These are phyloP conservation scores for Fusarium sp. DNA, from an alignment of 2,329 filamentous ascomycete species.

Conservation along the genomic window DNA sequence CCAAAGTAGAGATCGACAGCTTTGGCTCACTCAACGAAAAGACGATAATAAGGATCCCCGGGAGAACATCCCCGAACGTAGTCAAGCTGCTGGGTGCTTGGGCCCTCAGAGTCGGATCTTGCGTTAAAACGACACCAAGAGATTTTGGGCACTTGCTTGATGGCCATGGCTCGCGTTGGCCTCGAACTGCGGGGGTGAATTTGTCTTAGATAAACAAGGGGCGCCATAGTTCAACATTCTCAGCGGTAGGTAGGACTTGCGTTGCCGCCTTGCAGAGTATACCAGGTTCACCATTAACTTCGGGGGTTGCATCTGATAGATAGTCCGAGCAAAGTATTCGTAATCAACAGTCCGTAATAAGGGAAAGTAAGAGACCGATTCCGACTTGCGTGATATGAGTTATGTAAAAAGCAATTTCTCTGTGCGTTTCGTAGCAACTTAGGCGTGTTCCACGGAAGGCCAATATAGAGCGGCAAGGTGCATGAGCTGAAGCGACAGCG, in stretches of 20 bases:
- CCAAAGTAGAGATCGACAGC: slow-evolving; percentile 13
- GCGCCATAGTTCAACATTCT: slow-evolving; percentile 4
- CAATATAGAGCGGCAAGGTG: not conserved
- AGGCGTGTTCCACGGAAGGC: not conserved
- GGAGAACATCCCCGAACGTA: slow-evolving; percentile 15
- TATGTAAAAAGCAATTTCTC: slow-evolving; percentile 5
- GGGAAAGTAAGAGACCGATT: not conserved
- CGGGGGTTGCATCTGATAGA: not conserved
- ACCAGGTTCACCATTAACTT: slow-evolving; percentile 2
- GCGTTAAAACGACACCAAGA: slow-evolving; percentile 7
- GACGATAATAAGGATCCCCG: slow-evolving; percentile 17
- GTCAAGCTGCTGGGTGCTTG: slow-evolving; percentile 6
- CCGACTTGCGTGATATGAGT: not conserved
- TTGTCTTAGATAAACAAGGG: not conserved
- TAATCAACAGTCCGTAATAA: not conserved
- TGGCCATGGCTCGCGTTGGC: not conserved
- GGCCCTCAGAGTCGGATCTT: slow-evolving; percentile 5
- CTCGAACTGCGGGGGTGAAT: not conserved
- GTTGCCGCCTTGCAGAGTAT: not conserved
- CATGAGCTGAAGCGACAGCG: slow-evolving; percentile 18
- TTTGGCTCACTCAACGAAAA: slow-evolving; percentile 5
- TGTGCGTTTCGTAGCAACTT: not conserved
- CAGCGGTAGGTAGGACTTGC: not conserved
- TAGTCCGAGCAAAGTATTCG: not conserved
- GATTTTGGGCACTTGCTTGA: not conserved